Evolutionary conservation across 768 basidiomycete genomes (phyloP), one percentile per base, ranked within the genome.

Genomic region (Brasilioporus rufonigricans): DNA sequence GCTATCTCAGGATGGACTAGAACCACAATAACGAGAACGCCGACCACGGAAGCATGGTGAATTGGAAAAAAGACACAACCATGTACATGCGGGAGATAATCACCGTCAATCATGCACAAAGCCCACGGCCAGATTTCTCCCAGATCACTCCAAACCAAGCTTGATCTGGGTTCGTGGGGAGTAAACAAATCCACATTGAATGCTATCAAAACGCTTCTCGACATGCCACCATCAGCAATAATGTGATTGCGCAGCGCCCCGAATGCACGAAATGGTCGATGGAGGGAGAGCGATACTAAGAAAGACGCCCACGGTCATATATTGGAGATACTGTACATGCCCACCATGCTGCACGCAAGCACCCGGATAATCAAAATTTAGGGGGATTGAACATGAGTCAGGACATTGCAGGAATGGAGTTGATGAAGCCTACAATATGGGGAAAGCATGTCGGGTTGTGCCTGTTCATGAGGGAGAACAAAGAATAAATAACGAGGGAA

Each of bases 21-120:
- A 44, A 29, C 48, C 38, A 61, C 32, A 31, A 52, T 54, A 32
- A 57, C 51, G 59, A 50, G 62, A 61, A 27, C 26, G 32, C 47
- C 26, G 18, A 35, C 14, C 12, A 31, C 24, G 45, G 46, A 49
- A 44, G 51, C 40, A 27, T 2, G 24, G 33, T n/a, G 13, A 53
- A 55, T 48, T 31, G 29, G 44, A 48, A 31, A 50, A 26, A 43
- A 23, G 44, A 48, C 44, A 51, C 33, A 23, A 18, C 48, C 40
- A 49, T 26, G 39, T 26, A 53, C 63, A 49, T 57, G 60, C 63
- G 26, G 53, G 26, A 56, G 52, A 63, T 65, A 65, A 65, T 65
- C 61, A 65, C 63, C 63, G 63, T 63, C 44, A 57, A 59, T 50
- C 60, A 61, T 54, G 33, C 55, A 43, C 50, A 46, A 41, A 27